Evolutionary conservation across 2,329 filamentous ascomycete species (phyloP), one percentile per base, ranked within the genome.

Genomic region (Alternaria brassicicola): DNA sequence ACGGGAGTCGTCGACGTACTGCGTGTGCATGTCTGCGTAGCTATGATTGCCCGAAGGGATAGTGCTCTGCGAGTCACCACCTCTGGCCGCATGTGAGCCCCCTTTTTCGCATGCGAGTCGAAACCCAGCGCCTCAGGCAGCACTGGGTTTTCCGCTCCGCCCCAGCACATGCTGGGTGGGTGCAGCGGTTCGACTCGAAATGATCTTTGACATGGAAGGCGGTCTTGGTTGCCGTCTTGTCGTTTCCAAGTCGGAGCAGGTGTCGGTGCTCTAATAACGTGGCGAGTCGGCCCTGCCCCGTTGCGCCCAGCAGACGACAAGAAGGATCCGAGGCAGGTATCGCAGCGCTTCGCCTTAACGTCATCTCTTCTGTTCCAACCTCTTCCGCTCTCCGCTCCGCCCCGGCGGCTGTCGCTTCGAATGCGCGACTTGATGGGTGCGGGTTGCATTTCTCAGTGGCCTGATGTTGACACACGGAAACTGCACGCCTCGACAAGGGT

Each of bases 401-500:
- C 55, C 55, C 15, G 15, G 36, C 28, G 36, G 23, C 28, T 23
- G 23, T 42, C 35, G 21, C 26, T 41, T 42, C 23, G 28, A 38
- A 54, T 23, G 36, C 47, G 50, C 30, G 21, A 21, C 36, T 48
- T 26, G 13, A 17, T 48, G 42, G 55, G 43, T 43, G 50, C 55
- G 55, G 55, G 41, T 42, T 48, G 51, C 21, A 21, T 25, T 36
- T 49, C 31, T 31, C 36, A 51, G 49, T 65, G 64, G 64, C 42
- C 57, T 66, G 61, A 66, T 62, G 33, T 36, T 67, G 55, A 67
- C 65, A 61, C 64, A 65, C 52, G 12, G 35, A 45, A 60, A 63
- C 55, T 53, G 59, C 54, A 58, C 39, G 50, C 36, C 56, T 49
- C 35, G 54, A 30, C 52, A 54, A 41, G 52, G 43, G 23, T 35